Base-by-base conservation (phyloP, 2,329 filamentous ascomycete species). In the Colletotrichum sp. region DNA sequence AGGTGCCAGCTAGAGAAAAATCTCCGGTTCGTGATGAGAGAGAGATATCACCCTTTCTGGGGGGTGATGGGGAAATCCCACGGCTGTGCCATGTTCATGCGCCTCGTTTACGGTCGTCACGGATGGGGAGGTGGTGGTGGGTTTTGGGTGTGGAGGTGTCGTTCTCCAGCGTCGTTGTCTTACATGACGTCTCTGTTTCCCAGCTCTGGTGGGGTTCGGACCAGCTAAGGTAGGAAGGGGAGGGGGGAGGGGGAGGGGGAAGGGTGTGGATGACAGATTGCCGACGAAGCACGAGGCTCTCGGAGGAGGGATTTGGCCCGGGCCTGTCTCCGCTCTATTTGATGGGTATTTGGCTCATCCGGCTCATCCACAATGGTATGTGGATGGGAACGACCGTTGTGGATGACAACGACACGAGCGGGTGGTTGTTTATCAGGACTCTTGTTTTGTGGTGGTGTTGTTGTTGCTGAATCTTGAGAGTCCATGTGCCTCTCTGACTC, bases 11-110 rank as follows among this genome's bases (percentile, higher is more conserved):
- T 16, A 29, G 24, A 57, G 54, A 57, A 31, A 57, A 31, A 57
- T 51, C 43, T 51, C 43, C 43, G 43, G 43, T 51, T 51, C 43
- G 43, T 51, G 62, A 36, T n/a, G 63, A 66, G 47, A 15, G 31
- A 55, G 63, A 51, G 34, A 68, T 68, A 51, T 34, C 36, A 61
- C 55, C 21, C 34, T 38, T 57, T 65, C 33, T 62, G 59, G 61
- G 43, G n/a, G n/a, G 31, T 27, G 43, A 51, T 55, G 31, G 36
- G 36, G 29, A 34, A 47, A 51, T 51, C 43, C 43, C 43, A 51
- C 38, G 66, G 63, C 69, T 68, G 72, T 68, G 63, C 63, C 63
- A 64, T 74, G 68, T 43, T 59, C 69, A 72, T 63, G 69, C 72
- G 72, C 69, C 43, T 73, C 61, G 57, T 64, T 54, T 51, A 65